Evolutionary conservation across 2,329 filamentous ascomycete genomes (phyloP).

Genomic region (Ophiocordyceps unilateralis): DNA sequence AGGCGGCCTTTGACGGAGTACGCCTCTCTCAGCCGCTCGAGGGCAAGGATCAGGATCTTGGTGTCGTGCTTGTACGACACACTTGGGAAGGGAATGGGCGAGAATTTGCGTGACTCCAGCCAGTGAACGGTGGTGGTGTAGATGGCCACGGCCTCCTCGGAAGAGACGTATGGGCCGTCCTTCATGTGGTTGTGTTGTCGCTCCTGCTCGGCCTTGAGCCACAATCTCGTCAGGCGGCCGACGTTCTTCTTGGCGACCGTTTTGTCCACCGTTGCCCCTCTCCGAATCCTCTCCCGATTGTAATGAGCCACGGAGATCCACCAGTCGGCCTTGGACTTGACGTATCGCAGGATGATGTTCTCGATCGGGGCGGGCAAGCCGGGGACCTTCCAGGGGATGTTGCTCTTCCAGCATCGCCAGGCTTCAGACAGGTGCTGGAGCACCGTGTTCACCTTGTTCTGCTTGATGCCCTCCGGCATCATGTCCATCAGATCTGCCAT

Average conservation of each 20-base stretch:
- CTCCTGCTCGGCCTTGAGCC: constrained; percentile 97
- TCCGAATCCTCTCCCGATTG: constrained; percentile 89
- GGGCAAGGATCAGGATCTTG: constrained; percentile 89
- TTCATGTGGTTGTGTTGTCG: constrained; percentile 99
- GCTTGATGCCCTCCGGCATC: constrained; percentile 99
- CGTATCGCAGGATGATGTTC: constrained; percentile 95
- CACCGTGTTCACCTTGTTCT: constrained; percentile 97
- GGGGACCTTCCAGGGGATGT: constrained; percentile 98
- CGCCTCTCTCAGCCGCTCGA: constrained; percentile 83
- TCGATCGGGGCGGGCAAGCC: constrained; percentile 92
- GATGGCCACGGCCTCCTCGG: constrained; percentile 94
- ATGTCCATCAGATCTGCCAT: constrained; percentile 99
- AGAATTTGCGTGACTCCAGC: constrained; percentile 96
- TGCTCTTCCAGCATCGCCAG: constrained; percentile 99
- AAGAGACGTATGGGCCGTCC: constrained; percentile 94
- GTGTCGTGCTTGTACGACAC: constrained; percentile 99
- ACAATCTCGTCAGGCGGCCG: constrained; percentile 80
- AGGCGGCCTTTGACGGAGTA: constrained; percentile 95
- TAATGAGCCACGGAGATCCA: constrained; percentile 99
- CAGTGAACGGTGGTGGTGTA: constrained; percentile 98
- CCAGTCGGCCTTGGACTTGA: constrained; percentile 99
- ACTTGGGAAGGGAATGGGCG: constrained; percentile 94
- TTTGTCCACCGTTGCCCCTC: constrained; percentile 95
- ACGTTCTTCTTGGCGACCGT: constrained; percentile 99
- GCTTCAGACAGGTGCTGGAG: constrained; percentile 94